Evolutionary conservation across 2,329 filamentous ascomycete genomes (phyloP), one percentile per base, ranked within the genome.

Genomic region (Chrysoporthe puriensis): DNA sequence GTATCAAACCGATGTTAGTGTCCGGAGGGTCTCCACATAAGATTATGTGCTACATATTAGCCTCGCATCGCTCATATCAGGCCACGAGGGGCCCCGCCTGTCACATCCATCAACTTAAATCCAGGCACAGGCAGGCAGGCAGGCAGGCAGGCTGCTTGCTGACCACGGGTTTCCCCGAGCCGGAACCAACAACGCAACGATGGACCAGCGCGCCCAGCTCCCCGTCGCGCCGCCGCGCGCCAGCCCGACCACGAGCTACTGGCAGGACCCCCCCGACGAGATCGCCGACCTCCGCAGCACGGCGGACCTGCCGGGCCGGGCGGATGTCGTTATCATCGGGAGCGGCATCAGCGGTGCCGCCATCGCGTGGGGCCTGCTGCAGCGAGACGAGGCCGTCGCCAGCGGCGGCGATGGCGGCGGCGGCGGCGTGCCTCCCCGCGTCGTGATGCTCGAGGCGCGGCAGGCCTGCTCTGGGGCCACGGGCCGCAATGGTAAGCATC

Each of bases 401-500:
- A 8, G 5, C 36, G 36, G 36, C 36, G 36, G 2, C 36, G 36
- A 3, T 3, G 36, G 50, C 18, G 67, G 70, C 32, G 42, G 62
- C n/a, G 13, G 18, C 6, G 32, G 34, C 8, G 9, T 21, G 14
- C 66, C 75, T 59, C 75, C 77, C 40, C 79, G 82, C 61, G 79
- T 90, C 3, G 81, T 91, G 2, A 84, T 91, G 81, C 78, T 91
- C 6, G 89, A 91, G 75, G 88, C 89, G 13, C 80, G 89, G 68
- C 86, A 90, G 74, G 85, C 87, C 7, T 90, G 87, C 71, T 91
- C 87, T 76, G 88, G 88, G 62, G 89, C 88, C 2, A 91, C 89
- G 0, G 89, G 89, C 16, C 80, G 88, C 71, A 85, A 85, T 69
- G 83, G 83, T 77, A 76, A 59, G 66, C 69, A 46, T 21, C 9